Evolutionary conservation across 225 moss, liverwort and hornwort species (phyloP).

Genomic region (Physcomitrium patens): DNA sequence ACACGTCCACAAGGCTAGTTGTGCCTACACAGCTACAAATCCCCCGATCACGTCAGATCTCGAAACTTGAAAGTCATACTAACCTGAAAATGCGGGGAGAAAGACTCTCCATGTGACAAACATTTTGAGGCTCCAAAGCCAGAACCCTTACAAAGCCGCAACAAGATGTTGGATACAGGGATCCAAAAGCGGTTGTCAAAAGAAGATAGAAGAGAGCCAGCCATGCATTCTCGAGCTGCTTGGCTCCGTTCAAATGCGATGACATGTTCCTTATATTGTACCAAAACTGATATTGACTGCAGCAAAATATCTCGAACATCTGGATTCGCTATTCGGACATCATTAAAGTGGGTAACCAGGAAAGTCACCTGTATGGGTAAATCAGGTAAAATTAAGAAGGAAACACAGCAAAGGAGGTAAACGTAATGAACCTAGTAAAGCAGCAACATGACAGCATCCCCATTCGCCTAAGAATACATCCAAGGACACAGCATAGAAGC

Average conservation of each 20-base stretch:
- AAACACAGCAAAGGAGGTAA: background rate
- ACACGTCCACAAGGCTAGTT: background rate
- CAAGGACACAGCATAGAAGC: background rate
- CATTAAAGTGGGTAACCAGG: conserved; percentile 90
- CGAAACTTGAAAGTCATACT: background rate
- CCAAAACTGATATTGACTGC: conserved; percentile 92
- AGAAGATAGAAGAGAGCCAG: conserved; percentile 72
- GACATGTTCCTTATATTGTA: conserved; percentile 95
- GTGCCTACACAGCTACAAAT: background rate
- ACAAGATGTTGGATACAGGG: conserved; percentile 94
- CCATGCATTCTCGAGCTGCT: conserved; percentile 83
- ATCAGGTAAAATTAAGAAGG: no score
- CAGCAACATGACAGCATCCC: background rate
- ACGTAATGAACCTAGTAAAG: background rate
- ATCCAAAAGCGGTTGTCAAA: conserved; percentile 99
- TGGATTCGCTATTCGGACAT: conserved; percentile 86
- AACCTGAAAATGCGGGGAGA: conserved; percentile 89
- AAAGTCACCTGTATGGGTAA: conserved; percentile 70
- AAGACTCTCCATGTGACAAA: conserved; percentile 87
- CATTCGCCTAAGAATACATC: background rate
- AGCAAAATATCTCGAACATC: conserved; percentile 88
- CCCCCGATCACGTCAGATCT: background rate
- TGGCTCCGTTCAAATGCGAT: conserved; percentile 87
- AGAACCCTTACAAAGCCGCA: conserved; percentile 93
- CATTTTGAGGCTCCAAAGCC: conserved; percentile 97